phyloP scores from a whole-genome alignment of 495 filamentous ascomycete genomes.

The Friedmanniomyces endolithicus region DNA sequence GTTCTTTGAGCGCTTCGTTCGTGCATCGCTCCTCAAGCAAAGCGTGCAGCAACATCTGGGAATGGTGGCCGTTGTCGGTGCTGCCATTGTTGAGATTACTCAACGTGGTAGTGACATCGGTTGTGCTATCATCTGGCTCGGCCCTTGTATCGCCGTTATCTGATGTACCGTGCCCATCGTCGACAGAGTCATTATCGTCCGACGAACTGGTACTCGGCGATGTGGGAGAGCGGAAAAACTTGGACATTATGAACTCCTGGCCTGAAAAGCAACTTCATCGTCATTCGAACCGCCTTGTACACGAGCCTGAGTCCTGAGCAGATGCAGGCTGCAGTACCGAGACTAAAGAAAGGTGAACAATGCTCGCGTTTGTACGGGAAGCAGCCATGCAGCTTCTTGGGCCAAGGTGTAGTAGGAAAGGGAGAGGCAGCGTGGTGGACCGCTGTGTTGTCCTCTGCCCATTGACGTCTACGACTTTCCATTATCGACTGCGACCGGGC shows the following conservation, averaged over 20 bases:
- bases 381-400: too few relatives aligned
- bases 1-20: conserved; percentile 1
- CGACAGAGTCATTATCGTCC: neutral
- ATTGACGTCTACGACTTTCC: too few relatives aligned
- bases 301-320: too few relatives aligned
- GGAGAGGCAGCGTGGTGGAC: too few relatives aligned
- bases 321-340: too few relatives aligned
- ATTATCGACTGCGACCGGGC: too few relatives aligned
- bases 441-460: too few relatives aligned
- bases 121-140: neutral
- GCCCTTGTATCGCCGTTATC: neutral
- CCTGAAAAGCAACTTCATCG: neutral
- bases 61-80: neutral
- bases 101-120: neutral
- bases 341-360: too few relatives aligned
- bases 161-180: neutral
- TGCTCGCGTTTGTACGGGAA: too few relatives aligned
- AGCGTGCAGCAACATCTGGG: conserved; percentile 9
- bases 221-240: conserved; percentile 11
- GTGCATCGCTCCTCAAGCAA: conserved; percentile 12
- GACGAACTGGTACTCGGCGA: conserved; percentile 3
- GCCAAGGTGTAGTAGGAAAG: too few relatives aligned
- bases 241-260: conserved; percentile 4
- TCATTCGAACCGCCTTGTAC: too few relatives aligned
- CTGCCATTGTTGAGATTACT: neutral